Base-by-base conservation (phyloP, 2,329 filamentous ascomycete species). In the Beauveria scarabaeidicola region DNA sequence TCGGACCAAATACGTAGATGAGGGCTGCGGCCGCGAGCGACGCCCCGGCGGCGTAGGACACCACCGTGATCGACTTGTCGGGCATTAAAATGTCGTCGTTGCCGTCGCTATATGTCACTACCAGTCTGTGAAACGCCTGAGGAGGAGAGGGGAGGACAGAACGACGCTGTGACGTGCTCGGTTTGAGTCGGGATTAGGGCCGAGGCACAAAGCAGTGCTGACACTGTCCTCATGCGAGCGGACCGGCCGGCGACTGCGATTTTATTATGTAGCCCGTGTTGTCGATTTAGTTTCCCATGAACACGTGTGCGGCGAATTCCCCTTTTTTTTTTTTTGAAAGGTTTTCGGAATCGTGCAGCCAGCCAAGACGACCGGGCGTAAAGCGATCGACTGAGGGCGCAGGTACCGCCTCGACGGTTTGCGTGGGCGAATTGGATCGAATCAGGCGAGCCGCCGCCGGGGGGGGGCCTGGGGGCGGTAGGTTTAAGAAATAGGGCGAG, bases 1-100 rank as follows among this genome's bases (percentile, higher is more conserved):
- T 97, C n/a, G 94, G 94, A 9, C 88, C 91, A 75, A 99, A 97
- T 67, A 97, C 93, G 75, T 97, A 99, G 72, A 97, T 90, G 61
- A 97, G 84, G 36, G 94, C 93, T 63, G 96, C 90, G 63, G 94
- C 94, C 59, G 94, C 94, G 63, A 99, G 87, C 58, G 92, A 96
- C 62, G 93, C 94, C 67, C 93, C 93, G 61, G 93, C 94, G 69
- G 94, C 94, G 75, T 99, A 99, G 48, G 90, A 91, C 67, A 91
- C 90, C 67, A 75, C 73, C 27, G 72, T 71, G 58, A 66, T 64
- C 61, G 72, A 67, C 63, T 72, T 74, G 52, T 74, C 71, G 61
- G 69, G 71, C 74, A 75, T 75, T 47, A 59, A 53, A 43, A 52
- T n/a, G 10, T 50, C n/a, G 43, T 40, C 29, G 32, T 36, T n/a